Base-by-base conservation (phyloP, 2,329 filamentous ascomycete species). In the Penicillium sp. region DNA sequence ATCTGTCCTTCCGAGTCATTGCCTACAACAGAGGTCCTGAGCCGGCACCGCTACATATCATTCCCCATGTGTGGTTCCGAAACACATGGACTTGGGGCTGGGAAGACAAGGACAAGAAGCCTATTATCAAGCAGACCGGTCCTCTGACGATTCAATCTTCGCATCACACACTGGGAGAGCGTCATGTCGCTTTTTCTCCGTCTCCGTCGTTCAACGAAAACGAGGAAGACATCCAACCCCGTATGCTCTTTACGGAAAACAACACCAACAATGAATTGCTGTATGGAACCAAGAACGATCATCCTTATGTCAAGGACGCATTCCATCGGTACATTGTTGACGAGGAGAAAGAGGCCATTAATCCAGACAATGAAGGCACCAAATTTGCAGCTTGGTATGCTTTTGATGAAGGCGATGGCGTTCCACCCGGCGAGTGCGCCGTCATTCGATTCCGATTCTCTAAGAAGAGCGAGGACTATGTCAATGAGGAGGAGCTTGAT, bases 51-150 rank as follows among this genome's bases (percentile, higher is more conserved):
- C 78, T 97, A 55, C 94, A 97, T 73, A 96, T 97, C 66, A 79
- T 97, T 45, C 93, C 93, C 8, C 94, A 97, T 59, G 85, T 96
- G 52, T 97, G 92, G 91, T 97, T 97, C 79, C 86, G 93, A 62
- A 97, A 97, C 72, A 97, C 92, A 3, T 97, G 94, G 94, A 84
- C 89, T 40, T 97, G 93, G 93, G 93, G 92, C 21, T 83, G 88
- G 61, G 90, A 96, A 67, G 71, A 84, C 11, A 77, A 81, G 28
- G 83, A 88, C 51, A 86, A 87, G 71, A 96, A 95, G 75, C 94
- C 93, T 0, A 84, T 80, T n/a, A 88, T 97, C 60, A 78, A 81
- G 52, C 81, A 85, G 61, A 76, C 85, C 24, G 82, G 80, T 23
- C 83, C 88, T 26, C 85, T 87, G 48, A 81, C 87, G 55, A 87